A percentile compares a stretch with the other conserved stretches of the same genome.
phyloP scores from a whole-genome alignment of 2,329 filamentous ascomycete species.

The Fusarium annulatum region DNA sequence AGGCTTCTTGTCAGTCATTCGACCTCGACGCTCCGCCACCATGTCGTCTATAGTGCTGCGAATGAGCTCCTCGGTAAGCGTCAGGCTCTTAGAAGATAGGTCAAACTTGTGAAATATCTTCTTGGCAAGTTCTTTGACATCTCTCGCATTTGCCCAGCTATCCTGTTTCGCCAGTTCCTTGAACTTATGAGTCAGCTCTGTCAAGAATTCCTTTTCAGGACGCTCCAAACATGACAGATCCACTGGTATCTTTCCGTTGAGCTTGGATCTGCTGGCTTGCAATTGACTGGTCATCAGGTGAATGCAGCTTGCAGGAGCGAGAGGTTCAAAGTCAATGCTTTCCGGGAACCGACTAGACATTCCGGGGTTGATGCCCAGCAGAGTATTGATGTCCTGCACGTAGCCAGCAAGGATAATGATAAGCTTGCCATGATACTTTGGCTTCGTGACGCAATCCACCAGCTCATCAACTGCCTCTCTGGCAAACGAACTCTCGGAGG shows the following conservation, averaged over 20 bases:
- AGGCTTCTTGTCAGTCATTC: conserved; percentile 26
- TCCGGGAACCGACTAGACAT: conserved; percentile 74
- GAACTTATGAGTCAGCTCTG: conserved; percentile 49
- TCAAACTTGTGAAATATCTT: conserved; percentile 57
- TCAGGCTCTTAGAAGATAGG: conserved; percentile 8
- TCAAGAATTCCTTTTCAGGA: conserved; percentile 11
- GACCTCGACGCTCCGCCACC: conserved; percentile 19
- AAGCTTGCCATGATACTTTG: conserved; percentile 67
- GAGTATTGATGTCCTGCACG: conserved; percentile 70
- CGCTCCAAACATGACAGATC: conserved; percentile 45
- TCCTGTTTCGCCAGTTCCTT: conserved; percentile 53
- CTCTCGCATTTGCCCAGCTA: conserved; percentile 72
- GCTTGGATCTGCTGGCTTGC: conserved; percentile 36
- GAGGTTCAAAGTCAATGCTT: conserved; percentile 63
- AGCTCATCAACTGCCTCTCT: conserved; percentile 67
- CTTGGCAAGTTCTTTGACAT: conserved; percentile 66
- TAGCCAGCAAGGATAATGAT: conserved; percentile 78
- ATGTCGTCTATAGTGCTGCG: conserved; percentile 39
- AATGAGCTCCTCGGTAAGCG: conserved; percentile 34
- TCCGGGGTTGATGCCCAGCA: conserved; percentile 71
- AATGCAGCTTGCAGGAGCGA: conserved; percentile 57
- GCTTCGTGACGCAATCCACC: conserved; percentile 64
- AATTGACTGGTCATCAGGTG: conserved; percentile 54
- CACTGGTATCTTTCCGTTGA: conserved; percentile 34
- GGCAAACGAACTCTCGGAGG: conserved; percentile 59